Evolutionary conservation across 2,329 filamentous ascomycete species (phyloP).

Genomic region (Pleoardoris graminearum): DNA sequence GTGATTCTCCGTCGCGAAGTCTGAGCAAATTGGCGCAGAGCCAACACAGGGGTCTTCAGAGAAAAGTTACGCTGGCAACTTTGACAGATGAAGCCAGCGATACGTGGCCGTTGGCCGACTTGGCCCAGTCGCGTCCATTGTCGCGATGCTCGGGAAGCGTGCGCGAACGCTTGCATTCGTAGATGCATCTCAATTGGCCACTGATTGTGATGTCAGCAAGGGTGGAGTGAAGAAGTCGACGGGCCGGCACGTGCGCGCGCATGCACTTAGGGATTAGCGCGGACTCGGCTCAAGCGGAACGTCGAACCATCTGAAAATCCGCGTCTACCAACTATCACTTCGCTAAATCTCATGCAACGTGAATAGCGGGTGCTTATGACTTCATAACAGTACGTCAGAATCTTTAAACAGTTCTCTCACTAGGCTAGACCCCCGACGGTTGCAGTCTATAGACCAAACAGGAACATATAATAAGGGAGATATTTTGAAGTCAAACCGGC

Average conservation of each 20-base stretch:
- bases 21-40: constrained; percentile 22
- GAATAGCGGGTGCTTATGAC: too few species aligned
- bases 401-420: too few species aligned
- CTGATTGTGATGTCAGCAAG: constrained; percentile 1
- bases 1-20: constrained; percentile 14
- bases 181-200: constrained; percentile 31
- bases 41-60: constrained; percentile 18
- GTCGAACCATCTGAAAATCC: neutral
- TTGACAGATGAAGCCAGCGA: constrained; percentile 28
- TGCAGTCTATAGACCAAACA: too few species aligned
- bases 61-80: constrained; percentile 39
- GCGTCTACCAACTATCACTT: neutral
- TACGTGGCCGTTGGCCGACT: constrained; percentile 9
- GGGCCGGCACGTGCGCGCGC: neutral
- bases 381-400: too few species aligned
- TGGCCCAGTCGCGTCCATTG: constrained; percentile 8
- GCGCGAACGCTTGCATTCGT: constrained; percentile 24
- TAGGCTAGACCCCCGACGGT: too few species aligned
- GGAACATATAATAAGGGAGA: too few species aligned
- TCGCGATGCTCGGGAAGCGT: constrained; percentile 23
- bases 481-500: neutral
- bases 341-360: too few species aligned
- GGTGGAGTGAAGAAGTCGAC: constrained; percentile 13
- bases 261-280: neutral
- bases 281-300: neutral